A percentile compares a stretch with the other conserved stretches of the same genome.
These are phyloP conservation scores for Lodderomyces margitis DNA, from an alignment of 1,139 yeast genomes.

Conservation along the genomic window DNA sequence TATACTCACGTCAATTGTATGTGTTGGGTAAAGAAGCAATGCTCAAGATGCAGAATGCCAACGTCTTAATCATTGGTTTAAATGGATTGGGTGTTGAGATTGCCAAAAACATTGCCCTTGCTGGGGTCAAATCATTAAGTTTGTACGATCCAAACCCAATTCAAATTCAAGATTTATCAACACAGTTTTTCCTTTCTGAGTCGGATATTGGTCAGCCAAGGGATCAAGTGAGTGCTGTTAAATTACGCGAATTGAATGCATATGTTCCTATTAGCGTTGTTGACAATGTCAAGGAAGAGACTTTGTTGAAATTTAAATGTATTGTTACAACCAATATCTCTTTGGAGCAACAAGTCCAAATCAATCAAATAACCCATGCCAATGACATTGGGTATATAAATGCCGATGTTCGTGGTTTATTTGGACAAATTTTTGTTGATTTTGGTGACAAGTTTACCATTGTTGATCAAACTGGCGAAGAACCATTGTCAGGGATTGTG, in stretches of 20 bases:
- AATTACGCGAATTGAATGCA: slow-evolving; percentile 76
- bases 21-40: slow-evolving; percentile 96
- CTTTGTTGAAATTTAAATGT: slow-evolving; percentile 65
- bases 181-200: slow-evolving; percentile 80
- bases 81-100: slow-evolving; percentile 93
- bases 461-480: slow-evolving; percentile 88
- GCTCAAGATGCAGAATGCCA: slow-evolving; percentile 93
- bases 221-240: slow-evolving; percentile 65
- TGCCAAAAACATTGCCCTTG: slow-evolving; percentile 93
- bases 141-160: slow-evolving; percentile 79
- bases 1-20: slow-evolving; percentile 93
- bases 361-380: slow-evolving; percentile 74
- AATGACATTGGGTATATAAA: slow-evolving; percentile 75
- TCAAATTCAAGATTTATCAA: slow-evolving; percentile 68
- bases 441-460: slow-evolving; percentile 81
- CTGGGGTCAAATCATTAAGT: slow-evolving; percentile 94
- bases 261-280: slow-evolving; percentile 86
- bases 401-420: slow-evolving; percentile 82
- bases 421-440: slow-evolving; percentile 88
- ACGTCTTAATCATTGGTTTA: slow-evolving; percentile 82
- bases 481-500: slow-evolving; percentile 81
- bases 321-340: slow-evolving; percentile 79
- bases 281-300: slow-evolving; percentile 46
- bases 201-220: slow-evolving; percentile 75
- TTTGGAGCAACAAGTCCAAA: slow-evolving; percentile 69